Conservation (phyloP, 768 basidiomycete genomes). For the Pisolithus marmoratus region DNA sequence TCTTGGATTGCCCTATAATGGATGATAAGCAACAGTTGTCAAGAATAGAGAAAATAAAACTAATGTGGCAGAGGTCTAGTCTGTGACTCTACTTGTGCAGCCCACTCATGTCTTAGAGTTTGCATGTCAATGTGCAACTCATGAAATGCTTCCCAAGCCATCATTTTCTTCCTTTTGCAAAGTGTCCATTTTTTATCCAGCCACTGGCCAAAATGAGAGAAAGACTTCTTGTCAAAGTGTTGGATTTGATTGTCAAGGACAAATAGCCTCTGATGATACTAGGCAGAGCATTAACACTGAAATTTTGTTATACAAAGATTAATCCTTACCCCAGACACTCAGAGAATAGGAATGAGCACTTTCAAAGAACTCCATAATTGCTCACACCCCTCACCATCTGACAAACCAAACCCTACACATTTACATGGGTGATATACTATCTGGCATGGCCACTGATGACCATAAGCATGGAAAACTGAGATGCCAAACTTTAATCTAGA, state of each 20-base stretch:
- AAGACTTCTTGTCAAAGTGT: background rate
- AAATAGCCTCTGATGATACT: conserved; percentile 9
- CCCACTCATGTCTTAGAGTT: background rate
- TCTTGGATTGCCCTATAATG: background rate
- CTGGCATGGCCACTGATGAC: conserved; percentile 32
- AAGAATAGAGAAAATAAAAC: background rate
- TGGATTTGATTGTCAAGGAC: conserved; percentile 6
- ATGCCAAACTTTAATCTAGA: conserved; percentile 12
- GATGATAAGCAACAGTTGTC: background rate
- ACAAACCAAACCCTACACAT: conserved; percentile 23
- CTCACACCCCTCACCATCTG: conserved; percentile 33
- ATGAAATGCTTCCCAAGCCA: background rate
- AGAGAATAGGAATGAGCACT: conserved; percentile 14
- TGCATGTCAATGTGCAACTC: background rate
- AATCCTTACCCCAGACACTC: conserved; percentile 14
- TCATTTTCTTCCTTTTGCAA: background rate
- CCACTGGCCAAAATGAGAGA: conserved; percentile 4
- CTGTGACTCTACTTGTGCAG: conserved; percentile 1
- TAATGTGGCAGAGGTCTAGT: conserved; percentile 1
- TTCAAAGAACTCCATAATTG: conserved; percentile 26
- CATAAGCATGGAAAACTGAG: conserved; percentile 32
- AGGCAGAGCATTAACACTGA: background rate
- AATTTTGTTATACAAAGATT: background rate
- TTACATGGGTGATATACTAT: conserved; percentile 31
- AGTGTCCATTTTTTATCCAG: background rate